Percentiles rank a stretch among this genome's conserved stretches.
phyloP scores from a whole-genome alignment of 345 rosid genomes.

The Arabidopsis arenosa region DNA sequence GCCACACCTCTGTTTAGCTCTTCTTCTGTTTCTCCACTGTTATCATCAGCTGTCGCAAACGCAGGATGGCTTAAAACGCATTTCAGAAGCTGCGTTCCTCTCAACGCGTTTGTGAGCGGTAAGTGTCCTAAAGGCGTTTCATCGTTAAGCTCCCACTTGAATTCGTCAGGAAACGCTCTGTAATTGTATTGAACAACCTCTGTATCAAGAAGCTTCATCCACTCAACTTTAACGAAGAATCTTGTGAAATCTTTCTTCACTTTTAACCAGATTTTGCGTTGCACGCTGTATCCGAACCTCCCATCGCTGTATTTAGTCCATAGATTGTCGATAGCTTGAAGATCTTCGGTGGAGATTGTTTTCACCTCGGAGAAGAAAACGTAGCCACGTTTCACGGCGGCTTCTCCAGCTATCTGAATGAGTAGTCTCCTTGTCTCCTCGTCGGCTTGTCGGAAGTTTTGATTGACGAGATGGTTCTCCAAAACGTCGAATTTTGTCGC shows the following conservation, averaged over 20 bases:
- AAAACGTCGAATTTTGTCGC: conserved; percentile 67
- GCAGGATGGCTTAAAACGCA: conserved; percentile 81
- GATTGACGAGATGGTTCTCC: conserved; percentile 58
- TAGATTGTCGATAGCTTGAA: conserved; percentile 70
- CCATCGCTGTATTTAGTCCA: conserved; percentile 75
- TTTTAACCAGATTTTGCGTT: conserved; percentile 71
- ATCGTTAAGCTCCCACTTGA: conserved; percentile 76
- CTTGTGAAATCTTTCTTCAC: conserved; percentile 68
- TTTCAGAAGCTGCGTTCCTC: conserved; percentile 82
- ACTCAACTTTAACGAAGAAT: conserved; percentile 76
- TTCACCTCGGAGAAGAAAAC: conserved; percentile 96
- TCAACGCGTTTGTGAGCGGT: conserved; percentile 90
- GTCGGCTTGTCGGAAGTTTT: conserved; percentile 82
- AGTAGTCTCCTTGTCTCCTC: conserved; percentile 89
- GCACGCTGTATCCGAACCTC: conserved; percentile 84
- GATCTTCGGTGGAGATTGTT: conserved; percentile 64
- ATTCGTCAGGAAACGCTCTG: conserved; percentile 84
- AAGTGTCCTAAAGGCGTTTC: conserved; percentile 85
- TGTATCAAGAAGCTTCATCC: conserved; percentile 97
- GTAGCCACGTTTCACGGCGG: conserved; percentile 79
- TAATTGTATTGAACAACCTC: conserved; percentile 86
- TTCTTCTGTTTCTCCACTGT: conserved; percentile 30
- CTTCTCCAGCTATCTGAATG: conserved; percentile 77
- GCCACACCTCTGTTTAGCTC: conserved; percentile 33
- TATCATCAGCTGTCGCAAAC: conserved; percentile 56